phyloP scores from a whole-genome alignment of 257 asterid species.

The Avicennia marina region DNA sequence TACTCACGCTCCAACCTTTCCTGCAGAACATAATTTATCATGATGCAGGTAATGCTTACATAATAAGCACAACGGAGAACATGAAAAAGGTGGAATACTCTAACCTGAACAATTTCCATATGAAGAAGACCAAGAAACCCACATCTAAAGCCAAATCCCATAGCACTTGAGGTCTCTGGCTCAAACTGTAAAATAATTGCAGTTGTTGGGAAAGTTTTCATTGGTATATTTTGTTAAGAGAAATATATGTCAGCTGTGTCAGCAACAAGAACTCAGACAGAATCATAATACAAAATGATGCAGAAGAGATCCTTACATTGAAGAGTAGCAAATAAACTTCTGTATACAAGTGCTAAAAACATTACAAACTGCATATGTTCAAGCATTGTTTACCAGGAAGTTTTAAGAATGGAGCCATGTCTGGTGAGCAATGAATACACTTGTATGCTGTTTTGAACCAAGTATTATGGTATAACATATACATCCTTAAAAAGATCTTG shows the following conservation, averaged over 20 bases:
- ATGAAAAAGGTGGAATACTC: constrained; percentile 12
- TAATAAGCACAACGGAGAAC: constrained; percentile 13
- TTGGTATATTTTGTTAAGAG: no score
- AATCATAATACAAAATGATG: constrained; percentile 5
- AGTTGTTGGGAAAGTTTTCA: constrained; percentile 12
- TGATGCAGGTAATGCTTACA: constrained; percentile 17
- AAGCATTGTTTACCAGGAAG: no score
- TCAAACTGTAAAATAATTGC: constrained; percentile 56
- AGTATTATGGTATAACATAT: no score
- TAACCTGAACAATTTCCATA: constrained; percentile 98
- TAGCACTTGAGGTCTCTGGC: constrained; percentile 95
- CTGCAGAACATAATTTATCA: constrained; percentile 45
- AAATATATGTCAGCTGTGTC: no score
- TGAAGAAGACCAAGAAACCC: constrained; percentile 99
- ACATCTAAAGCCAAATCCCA: constrained; percentile 99
- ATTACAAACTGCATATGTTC: constrained; percentile 11
- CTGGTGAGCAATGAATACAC: no score
- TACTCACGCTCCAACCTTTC: constrained; percentile 98
- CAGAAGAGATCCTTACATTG: background rate
- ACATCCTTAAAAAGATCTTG: no score
- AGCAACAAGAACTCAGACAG: constrained; percentile 3
- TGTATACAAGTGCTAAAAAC: background rate
- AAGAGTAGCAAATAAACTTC: constrained; percentile 10
- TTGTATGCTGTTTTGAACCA: no score
- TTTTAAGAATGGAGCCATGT: no score